Base-by-base conservation (phyloP, 441 rosid species). In the Eutrema salsugineum region DNA sequence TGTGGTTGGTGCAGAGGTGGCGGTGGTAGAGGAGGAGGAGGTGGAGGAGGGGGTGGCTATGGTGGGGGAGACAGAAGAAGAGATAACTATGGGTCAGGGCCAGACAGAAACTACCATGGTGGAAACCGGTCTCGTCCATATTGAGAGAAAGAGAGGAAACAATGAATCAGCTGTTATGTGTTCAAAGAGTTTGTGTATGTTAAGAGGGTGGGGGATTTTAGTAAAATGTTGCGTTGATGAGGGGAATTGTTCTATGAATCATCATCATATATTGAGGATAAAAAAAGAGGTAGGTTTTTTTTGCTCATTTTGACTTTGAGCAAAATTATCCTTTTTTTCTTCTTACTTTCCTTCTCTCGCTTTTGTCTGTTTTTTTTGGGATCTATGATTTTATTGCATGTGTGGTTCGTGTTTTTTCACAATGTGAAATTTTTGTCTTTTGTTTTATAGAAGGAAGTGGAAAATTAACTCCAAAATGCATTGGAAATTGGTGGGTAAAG, bases 121-220 rank as follows among this genome's bases (percentile, higher is more conserved):
- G 97, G 98, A 74, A 95, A 91, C 72, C 92, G 98, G 16, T 85
- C 96, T 0, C 95, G 96, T n/a, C 99, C 99, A 9, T 95, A 93
- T 76, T 93, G 84, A 87, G 83, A 84, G 77, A 60, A 49, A 68
- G 42, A 53, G 63, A 40, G 8, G 35, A 42, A 42, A 32, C 39
- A 15, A 38, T 49, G 76, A 64, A 63, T 64, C 67, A 55, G 56
- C 54, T 70, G 32, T 64, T 57, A 58, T 70, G 63, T 76, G 66
- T 70, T 70, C 71, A 70, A 76, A 57, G 63, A 58, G 58, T 70
- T 56, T 76, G 48, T 76, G 46, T 68, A 42, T 68, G 65, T 62
- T 53, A 20, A 51, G 65, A 2, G 58, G 11, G 9, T 16, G 35
- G 30, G 61, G 61, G n/a, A 64, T 70, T 58, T 70, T 70, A 50